These are phyloP conservation scores for Malassezia furfur DNA, from an alignment of 1,284 basidiomycete genomes.

Conservation along the genomic window DNA sequence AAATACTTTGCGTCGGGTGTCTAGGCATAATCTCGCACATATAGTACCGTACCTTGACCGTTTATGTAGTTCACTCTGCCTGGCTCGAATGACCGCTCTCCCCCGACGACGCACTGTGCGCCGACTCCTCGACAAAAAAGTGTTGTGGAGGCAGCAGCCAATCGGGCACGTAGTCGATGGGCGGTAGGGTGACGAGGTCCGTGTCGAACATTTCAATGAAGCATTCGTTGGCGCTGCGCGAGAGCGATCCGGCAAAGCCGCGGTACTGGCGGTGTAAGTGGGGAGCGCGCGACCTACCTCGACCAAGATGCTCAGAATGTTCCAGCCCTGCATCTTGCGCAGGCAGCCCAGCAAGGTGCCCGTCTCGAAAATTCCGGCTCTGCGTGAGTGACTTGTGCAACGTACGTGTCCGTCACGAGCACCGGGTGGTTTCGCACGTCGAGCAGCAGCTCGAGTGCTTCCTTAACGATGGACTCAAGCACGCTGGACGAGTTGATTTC, in stretches of 20 bases:
- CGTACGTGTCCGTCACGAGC: constrained; percentile 32
- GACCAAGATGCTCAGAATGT: constrained; percentile 40
- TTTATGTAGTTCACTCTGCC: neutral
- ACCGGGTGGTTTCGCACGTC: constrained; percentile 26
- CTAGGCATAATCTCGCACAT: too few relatives aligned
- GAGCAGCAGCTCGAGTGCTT: constrained; percentile 35
- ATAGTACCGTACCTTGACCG: too few relatives aligned
- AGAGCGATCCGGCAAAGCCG: constrained; percentile 34
- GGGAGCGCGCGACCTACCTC: constrained; percentile 9
- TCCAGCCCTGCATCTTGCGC: constrained; percentile 40
- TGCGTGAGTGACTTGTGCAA: neutral
- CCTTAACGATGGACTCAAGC: constrained; percentile 34
- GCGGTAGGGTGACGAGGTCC: constrained; percentile 35
- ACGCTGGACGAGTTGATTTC: constrained; percentile 18
- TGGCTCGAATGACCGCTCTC: neutral
- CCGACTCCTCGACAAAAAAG: constrained; percentile 21
- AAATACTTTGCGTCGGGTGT: constrained; percentile 23
- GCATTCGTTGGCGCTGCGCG: constrained; percentile 37
- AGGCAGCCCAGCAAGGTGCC: constrained; percentile 40
- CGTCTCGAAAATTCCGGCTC: constrained; percentile 39
- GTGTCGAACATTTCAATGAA: constrained; percentile 47
- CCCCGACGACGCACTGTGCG: constrained; percentile 18
- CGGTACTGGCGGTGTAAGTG: constrained; percentile 24
- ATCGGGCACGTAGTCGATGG: constrained; percentile 21
- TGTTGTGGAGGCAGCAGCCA: constrained; percentile 32